Evolutionary conservation across 2,329 filamentous ascomycete genomes (phyloP), one percentile per base, ranked within the genome.

Genomic region (Phialophora verrucosa): DNA sequence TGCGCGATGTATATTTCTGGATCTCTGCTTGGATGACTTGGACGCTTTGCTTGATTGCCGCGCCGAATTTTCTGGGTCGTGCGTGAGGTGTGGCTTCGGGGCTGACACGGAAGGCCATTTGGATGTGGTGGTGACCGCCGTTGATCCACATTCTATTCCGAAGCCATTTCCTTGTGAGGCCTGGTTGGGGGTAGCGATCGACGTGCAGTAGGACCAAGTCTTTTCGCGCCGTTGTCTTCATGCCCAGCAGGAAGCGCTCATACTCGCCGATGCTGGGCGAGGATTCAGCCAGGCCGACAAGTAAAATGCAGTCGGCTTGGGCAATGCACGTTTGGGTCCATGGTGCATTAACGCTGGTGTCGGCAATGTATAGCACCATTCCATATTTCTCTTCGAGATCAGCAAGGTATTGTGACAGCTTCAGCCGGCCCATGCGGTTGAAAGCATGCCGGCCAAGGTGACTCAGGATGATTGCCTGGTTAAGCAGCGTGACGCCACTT

Each of bases 291-390:
- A 98, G 81, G 0, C 93, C 95, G 31, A 99, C 92, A 8, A 99
- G 84, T 7, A 99, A 84, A 70, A 99, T 97, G 72, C 93, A 97
- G 78, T 99, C 95, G 1, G 95, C 95, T 78, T 99, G 95, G 17
- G 91, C 90, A 70, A 99, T 97, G 76, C 96, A 99, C 0, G 95
- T 98, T 75, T 97, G 93, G 0, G 96, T 99, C 95, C 95, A 99
- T 0, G 94, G 93, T 1, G 96, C 92, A 73, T 97, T 98, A 73
- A 98, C 95, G 67, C 89, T 97, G 4, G 96, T 99, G 77, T 99
- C 95, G 59, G 94, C 95, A 65, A 99, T 90, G 75, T 99, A 99
- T 7, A 99, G 83, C 1, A 99, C 93, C 73, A 99, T 87, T 0
- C 94, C 93, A 73, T 96, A 98, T 76, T 97, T 97, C 79, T 99